These are phyloP conservation scores for Craterostigma plantagineum DNA, from an alignment of 257 asterid species.

Conservation along the genomic window DNA sequence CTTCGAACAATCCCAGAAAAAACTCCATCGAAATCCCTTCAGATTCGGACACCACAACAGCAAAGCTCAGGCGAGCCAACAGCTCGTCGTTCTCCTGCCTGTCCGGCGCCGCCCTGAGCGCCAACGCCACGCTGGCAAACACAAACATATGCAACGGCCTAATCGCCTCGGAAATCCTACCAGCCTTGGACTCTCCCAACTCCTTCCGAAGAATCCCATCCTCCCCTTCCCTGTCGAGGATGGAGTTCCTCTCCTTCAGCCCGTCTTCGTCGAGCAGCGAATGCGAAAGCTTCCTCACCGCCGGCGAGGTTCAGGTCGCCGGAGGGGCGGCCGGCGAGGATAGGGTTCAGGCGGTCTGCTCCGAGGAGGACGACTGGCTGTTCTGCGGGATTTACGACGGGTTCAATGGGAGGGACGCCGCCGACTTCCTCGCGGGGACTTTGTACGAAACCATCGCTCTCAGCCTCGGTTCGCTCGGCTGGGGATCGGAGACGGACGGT, in stretches of 20 bases:
- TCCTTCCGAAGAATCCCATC: conserved; percentile 81
- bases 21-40: conserved; percentile 36
- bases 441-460: conserved; percentile 51
- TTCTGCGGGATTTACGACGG: conserved; percentile 86
- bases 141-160: conserved; percentile 91
- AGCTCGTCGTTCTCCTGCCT: conserved; percentile 84
- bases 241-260: conserved; percentile 57
- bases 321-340: conserved; percentile 99
- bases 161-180: conserved; percentile 69
- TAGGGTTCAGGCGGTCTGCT: conserved; percentile 92
- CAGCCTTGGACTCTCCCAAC: conserved; percentile 72
- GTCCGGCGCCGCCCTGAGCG: conserved; percentile 90
- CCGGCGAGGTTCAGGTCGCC: conserved; percentile 65
- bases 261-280: conserved; percentile 67
- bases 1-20: too few relatives aligned
- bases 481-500: conserved; percentile 25
- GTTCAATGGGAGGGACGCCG: conserved; percentile 91
- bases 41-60: conserved; percentile 26
- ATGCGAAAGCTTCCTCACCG: conserved; percentile 49
- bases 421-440: conserved; percentile 90
- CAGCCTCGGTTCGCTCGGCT: conserved; percentile 45
- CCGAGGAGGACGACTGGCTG: conserved; percentile 89
- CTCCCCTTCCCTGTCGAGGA: conserved; percentile 19
- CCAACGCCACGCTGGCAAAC: conserved; percentile 79
- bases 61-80: conserved; percentile 31